A percentile compares a stretch with the other conserved stretches of the same genome.
phyloP scores from a whole-genome alignment of 2,329 filamentous ascomycete genomes.

The Trematosphaeria pertusa region DNA sequence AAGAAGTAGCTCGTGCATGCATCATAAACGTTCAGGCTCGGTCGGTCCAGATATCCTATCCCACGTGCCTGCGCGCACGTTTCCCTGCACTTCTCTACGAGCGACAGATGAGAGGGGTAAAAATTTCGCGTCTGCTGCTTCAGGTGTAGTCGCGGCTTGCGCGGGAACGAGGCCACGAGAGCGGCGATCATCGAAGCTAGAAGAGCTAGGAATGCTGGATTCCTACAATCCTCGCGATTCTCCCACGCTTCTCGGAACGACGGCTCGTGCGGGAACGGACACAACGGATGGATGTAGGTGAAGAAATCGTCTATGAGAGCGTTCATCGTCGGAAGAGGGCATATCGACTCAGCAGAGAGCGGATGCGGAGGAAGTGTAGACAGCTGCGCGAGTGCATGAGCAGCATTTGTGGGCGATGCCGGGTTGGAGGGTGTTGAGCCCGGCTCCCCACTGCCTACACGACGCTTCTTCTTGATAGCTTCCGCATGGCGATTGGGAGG shows the following conservation, averaged over 20 bases:
- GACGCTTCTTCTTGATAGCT: conserved; percentile 68
- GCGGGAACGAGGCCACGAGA: conserved; percentile 78
- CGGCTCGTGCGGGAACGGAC: conserved; percentile 79
- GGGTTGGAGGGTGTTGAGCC: conserved; percentile 53
- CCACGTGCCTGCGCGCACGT: conserved; percentile 74
- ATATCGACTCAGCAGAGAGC: conserved; percentile 71
- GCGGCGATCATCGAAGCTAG: conserved; percentile 76
- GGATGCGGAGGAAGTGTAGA: conserved; percentile 53
- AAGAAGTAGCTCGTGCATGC: conserved; percentile 80
- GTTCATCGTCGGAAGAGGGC: conserved; percentile 71
- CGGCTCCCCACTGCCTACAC: conserved; percentile 55
- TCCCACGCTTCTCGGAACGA: conserved; percentile 75
- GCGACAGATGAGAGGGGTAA: conserved; percentile 72
- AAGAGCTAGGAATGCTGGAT: conserved; percentile 72
- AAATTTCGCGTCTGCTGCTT: conserved; percentile 70
- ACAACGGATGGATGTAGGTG: conserved; percentile 79
- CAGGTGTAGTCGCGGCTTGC: conserved; percentile 72
- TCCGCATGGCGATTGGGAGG: conserved; percentile 72
- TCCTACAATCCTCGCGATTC: conserved; percentile 69
- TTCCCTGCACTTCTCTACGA: conserved; percentile 74
- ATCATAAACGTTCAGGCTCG: conserved; percentile 64
- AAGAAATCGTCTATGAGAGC: conserved; percentile 82
- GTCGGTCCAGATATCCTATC: conserved; percentile 60
- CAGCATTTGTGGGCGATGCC: conserved; percentile 61
- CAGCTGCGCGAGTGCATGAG: conserved; percentile 60